phyloP scores from a whole-genome alignment of 371 early-diverging fungal species.

The Mucor mucedo region DNA sequence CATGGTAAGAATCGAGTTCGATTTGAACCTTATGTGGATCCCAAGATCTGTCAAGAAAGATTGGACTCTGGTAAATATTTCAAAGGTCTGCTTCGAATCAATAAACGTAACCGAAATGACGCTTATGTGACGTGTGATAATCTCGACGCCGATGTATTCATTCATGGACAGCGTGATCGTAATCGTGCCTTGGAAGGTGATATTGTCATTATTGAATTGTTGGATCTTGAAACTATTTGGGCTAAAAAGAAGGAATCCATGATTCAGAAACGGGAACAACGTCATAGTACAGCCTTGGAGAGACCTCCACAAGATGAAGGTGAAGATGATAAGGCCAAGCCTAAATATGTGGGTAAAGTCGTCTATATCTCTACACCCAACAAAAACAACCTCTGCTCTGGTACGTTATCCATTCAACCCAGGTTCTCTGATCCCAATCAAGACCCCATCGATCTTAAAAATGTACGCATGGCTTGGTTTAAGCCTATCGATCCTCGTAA shows the following conservation, averaged over 20 bases:
- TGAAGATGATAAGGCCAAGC: constrained; percentile 24
- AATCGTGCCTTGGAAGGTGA: constrained; percentile 87
- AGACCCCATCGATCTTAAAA: constrained; percentile 1
- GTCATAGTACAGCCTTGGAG: constrained; percentile 11
- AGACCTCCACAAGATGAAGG: constrained; percentile 28
- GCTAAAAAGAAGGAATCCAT: constrained; percentile 28
- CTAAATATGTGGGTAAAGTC: constrained; percentile 39
- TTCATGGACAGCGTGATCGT: constrained; percentile 59
- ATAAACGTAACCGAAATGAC: constrained; percentile 62
- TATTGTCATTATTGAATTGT: constrained; percentile 63
- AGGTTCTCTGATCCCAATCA: background rate
- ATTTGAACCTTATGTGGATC: constrained; percentile 31
- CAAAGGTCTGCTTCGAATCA: constrained; percentile 69
- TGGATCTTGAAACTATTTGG: constrained; percentile 56
- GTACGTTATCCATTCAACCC: constrained; percentile 17
- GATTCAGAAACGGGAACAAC: constrained; percentile 16
- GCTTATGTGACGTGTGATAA: constrained; percentile 69
- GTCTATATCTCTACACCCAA: constrained; percentile 56
- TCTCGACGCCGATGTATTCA: constrained; percentile 58
- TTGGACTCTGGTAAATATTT: constrained; percentile 19
- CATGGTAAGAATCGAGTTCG: constrained; percentile 14
- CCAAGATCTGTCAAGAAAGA: constrained; percentile 22
- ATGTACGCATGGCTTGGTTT: constrained; percentile 39
- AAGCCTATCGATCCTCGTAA: constrained; percentile 66
- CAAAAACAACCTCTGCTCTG: constrained; percentile 51